Conservation (phyloP, 1,139 yeast genomes). For the Sugiyamaella grinbergsii region DNA sequence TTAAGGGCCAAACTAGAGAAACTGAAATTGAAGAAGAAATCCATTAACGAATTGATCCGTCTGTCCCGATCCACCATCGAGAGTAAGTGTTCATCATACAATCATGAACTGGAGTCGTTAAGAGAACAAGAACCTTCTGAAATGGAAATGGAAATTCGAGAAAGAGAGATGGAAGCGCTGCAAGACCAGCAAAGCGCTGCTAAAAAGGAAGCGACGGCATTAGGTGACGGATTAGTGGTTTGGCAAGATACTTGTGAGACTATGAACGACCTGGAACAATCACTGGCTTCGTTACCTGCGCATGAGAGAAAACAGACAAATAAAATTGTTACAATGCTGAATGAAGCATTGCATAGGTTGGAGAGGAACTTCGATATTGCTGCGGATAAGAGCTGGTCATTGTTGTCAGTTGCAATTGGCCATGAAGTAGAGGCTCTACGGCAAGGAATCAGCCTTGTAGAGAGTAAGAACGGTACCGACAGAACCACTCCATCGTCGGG, state of each 20-base stretch:
- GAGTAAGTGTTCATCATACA: slow-evolving; percentile 25
- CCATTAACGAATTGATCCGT: slow-evolving; percentile 12
- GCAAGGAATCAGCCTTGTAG: slow-evolving; percentile 32
- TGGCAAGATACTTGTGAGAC: slow-evolving; percentile 36
- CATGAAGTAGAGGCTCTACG: slow-evolving; percentile 39
- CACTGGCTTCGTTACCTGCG: slow-evolving; percentile 19
- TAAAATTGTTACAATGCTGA: slow-evolving; percentile 24
- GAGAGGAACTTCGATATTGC: slow-evolving; percentile 27
- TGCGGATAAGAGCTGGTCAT: slow-evolving; percentile 32
- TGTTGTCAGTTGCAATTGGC: slow-evolving; percentile 37
- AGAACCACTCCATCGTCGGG: too few relatives aligned
- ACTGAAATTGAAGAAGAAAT: slow-evolving; percentile 23
- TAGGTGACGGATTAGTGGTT: slow-evolving; percentile 34
- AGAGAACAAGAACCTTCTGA: slow-evolving; percentile 14
- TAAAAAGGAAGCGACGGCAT: slow-evolving; percentile 30
- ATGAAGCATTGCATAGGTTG: slow-evolving; percentile 21
- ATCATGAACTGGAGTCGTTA: slow-evolving; percentile 24
- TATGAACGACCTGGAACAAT: slow-evolving; percentile 29
- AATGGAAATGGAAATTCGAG: slow-evolving; percentile 23
- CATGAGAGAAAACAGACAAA: slow-evolving; percentile 7
- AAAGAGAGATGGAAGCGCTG: slow-evolving; percentile 30
- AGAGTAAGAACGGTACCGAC: slow-evolving; percentile 3
- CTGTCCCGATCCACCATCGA: slow-evolving; percentile 26
- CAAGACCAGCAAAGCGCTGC: slow-evolving; percentile 26
- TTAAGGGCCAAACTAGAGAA: slow-evolving; percentile 26